Evolutionary conservation across 306 rosid species (phyloP).

Genomic region (Cucurbita maxima): DNA sequence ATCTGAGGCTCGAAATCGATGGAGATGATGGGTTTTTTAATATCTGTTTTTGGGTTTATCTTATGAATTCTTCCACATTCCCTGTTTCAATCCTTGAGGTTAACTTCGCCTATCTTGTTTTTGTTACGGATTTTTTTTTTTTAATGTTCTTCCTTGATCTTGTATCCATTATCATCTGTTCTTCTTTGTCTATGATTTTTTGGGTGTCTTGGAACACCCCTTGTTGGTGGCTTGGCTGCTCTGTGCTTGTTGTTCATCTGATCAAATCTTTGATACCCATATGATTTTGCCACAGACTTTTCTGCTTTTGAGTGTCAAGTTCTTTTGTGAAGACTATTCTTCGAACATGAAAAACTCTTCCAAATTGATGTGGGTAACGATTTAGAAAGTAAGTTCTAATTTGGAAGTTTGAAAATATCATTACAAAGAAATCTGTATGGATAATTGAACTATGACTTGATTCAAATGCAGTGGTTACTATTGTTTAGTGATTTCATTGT

Average conservation of each 20-base stretch:
- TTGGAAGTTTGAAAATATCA: neutral
- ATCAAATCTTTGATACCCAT: neutral
- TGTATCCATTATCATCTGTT: neutral
- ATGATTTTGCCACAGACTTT: neutral
- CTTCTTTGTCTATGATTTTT: neutral
- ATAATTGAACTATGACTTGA: neutral
- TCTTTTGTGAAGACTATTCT: neutral
- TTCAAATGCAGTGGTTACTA: neutral
- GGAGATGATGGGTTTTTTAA: constrained; percentile 34
- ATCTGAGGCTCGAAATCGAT: constrained; percentile 46
- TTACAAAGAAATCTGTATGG: neutral
- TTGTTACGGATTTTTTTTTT: neutral
- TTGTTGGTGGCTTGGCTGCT: neutral
- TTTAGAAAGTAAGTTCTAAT: neutral
- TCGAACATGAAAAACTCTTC: neutral
- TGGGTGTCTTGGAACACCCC: neutral
- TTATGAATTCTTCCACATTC: constrained; percentile 38
- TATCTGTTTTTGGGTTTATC: constrained; percentile 75
- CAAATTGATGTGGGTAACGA: neutral
- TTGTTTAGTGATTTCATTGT: neutral
- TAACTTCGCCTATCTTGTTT: neutral
- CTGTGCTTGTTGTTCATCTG: neutral
- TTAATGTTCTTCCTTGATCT: neutral
- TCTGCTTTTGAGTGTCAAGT: neutral
- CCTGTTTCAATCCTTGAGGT: constrained; percentile 67